Evolutionary conservation across 1,139 yeast genomes (phyloP).

Genomic region (Geotrichum aggregatum): DNA sequence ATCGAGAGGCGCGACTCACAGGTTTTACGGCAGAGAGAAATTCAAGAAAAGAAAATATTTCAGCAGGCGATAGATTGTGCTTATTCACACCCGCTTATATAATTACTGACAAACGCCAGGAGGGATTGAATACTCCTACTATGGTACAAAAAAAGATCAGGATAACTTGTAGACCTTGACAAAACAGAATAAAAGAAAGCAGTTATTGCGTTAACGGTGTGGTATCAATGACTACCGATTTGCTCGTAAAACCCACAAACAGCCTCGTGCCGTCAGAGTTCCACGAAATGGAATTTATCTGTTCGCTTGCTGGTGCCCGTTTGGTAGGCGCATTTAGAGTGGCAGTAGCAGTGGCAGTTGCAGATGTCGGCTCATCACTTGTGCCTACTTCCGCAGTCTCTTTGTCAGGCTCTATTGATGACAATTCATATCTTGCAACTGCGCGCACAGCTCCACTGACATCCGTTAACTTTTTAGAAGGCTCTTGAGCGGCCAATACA

Average conservation of each 20-base stretch:
- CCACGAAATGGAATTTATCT: constrained; percentile 30
- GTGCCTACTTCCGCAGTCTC: constrained; percentile 5
- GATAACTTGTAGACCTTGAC: too few relatives aligned
- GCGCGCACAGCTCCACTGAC: constrained; percentile 16
- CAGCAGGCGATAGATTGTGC: too few relatives aligned
- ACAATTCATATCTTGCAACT: constrained; percentile 20
- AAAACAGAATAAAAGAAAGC: neutral
- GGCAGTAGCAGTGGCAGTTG: too few relatives aligned
- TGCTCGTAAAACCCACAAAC: constrained; percentile 27
- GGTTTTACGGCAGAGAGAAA: too few relatives aligned
- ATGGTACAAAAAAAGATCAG: neutral
- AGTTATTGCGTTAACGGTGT: constrained; percentile 4
- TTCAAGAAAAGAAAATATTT: too few relatives aligned
- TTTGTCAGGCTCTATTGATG: neutral
- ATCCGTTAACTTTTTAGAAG: constrained; percentile 5
- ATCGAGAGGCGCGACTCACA: too few relatives aligned
- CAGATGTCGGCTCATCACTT: constrained; percentile 4
- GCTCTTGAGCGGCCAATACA: constrained; percentile 12
- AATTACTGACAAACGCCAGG: too few relatives aligned
- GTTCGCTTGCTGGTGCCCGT: constrained; percentile 17
- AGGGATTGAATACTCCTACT: neutral
- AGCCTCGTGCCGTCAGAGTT: constrained; percentile 27
- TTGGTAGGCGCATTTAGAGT: too few relatives aligned
- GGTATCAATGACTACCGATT: constrained; percentile 21
- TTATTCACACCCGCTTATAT: too few relatives aligned